Evolutionary conservation across 768 basidiomycete genomes (phyloP).

Genomic region (Naematelia aurantialba): DNA sequence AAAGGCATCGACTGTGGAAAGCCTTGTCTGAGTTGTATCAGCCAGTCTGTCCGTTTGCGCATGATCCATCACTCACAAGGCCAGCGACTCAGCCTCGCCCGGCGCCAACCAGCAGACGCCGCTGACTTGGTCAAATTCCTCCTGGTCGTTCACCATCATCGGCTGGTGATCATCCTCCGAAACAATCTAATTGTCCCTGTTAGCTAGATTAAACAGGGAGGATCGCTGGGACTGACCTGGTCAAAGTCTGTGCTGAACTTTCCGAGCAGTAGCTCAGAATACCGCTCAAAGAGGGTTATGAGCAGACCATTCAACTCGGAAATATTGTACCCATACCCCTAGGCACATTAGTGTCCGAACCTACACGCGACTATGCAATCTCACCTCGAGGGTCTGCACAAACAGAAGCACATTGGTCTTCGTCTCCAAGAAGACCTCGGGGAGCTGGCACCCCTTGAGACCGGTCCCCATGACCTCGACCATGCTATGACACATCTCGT

Average conservation of each 20-base stretch:
- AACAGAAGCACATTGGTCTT: constrained; percentile 82
- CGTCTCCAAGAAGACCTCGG: constrained; percentile 72
- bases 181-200: constrained; percentile 60
- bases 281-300: constrained; percentile 84
- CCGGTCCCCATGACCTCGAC: constrained; percentile 70
- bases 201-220: background rate
- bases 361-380: constrained; percentile 12
- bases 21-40: constrained; percentile 54
- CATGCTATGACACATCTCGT: constrained; percentile 70
- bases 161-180: constrained; percentile 81
- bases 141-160: constrained; percentile 62
- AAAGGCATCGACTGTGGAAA: constrained; percentile 78
- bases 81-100: constrained; percentile 59
- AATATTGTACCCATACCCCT: constrained; percentile 86
- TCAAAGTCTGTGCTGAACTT: constrained; percentile 81
- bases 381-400: constrained; percentile 86
- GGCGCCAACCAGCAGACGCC: constrained; percentile 75
- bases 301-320: constrained; percentile 76
- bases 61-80: constrained; percentile 33
- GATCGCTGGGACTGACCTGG: constrained; percentile 60
- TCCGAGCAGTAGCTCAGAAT: constrained; percentile 71
- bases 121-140: constrained; percentile 70
- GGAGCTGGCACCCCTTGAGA: constrained; percentile 68
- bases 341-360: constrained; percentile 4
- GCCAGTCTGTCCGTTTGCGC: background rate